Conservation (phyloP, 352 stramenopile genomes). For the Phytopythium ostracodes region DNA sequence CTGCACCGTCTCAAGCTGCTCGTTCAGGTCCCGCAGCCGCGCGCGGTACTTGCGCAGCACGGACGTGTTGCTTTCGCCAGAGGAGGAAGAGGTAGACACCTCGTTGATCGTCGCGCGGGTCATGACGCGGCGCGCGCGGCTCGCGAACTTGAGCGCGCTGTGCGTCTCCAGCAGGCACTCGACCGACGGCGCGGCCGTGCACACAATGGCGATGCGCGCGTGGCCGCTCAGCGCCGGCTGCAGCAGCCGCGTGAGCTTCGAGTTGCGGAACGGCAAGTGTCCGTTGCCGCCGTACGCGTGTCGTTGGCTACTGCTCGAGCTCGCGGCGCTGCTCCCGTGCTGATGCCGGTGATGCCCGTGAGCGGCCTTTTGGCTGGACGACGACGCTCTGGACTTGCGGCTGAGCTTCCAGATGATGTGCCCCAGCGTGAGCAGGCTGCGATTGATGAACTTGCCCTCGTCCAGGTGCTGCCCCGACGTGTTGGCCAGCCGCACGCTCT, state of each 20-base stretch:
- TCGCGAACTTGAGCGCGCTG: constrained; percentile 96
- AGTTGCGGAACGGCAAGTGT: constrained; percentile 97
- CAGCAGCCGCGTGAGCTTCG: constrained; percentile 97
- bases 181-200: constrained; percentile 92
- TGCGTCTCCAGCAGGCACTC: constrained; percentile 93
- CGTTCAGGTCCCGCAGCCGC: constrained; percentile 58
- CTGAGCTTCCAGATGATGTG: constrained; percentile 94
- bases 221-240: constrained; percentile 96
- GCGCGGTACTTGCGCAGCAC: constrained; percentile 65
- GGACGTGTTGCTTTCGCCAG: constrained; percentile 36
- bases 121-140: constrained; percentile 90
- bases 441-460: constrained; percentile 91
- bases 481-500: constrained; percentile 81
- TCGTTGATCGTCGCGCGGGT: constrained; percentile 92
- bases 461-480: constrained; percentile 69
- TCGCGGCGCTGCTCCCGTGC: constrained; percentile 19
- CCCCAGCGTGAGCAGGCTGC: constrained; percentile 87
- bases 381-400: constrained; percentile 19
- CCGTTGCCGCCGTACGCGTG: constrained; percentile 4
- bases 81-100: not conserved
- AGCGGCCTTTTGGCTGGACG: not conserved
- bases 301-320: constrained; percentile 12
- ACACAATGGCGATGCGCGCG: constrained; percentile 96
- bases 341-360: constrained; percentile 21
- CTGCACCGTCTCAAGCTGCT: constrained; percentile 59